Evolutionary conservation across 805 yeast genomes (phyloP).

Genomic region (Monosporozyma solicola): DNA sequence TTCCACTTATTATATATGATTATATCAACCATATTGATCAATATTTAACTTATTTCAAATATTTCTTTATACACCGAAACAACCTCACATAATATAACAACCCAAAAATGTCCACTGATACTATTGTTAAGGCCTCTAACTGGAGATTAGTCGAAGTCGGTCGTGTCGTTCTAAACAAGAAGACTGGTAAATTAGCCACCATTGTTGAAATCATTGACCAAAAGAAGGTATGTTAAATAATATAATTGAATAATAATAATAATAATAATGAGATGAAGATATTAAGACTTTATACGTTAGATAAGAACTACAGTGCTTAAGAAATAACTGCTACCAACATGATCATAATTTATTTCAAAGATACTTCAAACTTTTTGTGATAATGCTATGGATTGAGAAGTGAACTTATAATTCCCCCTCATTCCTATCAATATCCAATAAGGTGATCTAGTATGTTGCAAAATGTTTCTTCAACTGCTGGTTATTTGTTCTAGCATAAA

Average conservation of each 20-base stretch:
- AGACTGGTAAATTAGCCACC: slow-evolving; percentile 85
- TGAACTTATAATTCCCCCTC: too few relatives aligned
- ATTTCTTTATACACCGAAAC: not conserved
- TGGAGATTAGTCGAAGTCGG: slow-evolving; percentile 99
- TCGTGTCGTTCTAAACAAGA: slow-evolving; percentile 91
- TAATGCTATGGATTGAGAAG: too few relatives aligned
- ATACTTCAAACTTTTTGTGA: too few relatives aligned
- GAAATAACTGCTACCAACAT: too few relatives aligned
- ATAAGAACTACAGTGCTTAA: too few relatives aligned
- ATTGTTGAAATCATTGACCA: slow-evolving; percentile 98
- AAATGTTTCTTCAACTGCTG: too few relatives aligned
- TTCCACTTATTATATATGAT: not conserved
- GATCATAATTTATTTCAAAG: too few relatives aligned
- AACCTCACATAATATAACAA: slow-evolving; percentile 1
- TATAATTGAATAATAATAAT: not conserved
- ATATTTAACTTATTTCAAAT: not conserved
- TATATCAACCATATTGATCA: not conserved
- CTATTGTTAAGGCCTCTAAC: slow-evolving; percentile 90
- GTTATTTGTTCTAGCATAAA: too few relatives aligned
- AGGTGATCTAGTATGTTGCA: too few relatives aligned
- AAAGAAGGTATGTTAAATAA: slow-evolving; percentile 72
- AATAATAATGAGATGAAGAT: too few relatives aligned
- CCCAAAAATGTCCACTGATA: slow-evolving; percentile 50
- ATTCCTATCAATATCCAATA: too few relatives aligned
- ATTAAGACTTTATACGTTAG: too few relatives aligned